A percentile compares a stretch with the other conserved stretches of the same genome.
Conservation (phyloP, 2,329 filamentous ascomycete genomes). For the Aspergillus ruber region DNA sequence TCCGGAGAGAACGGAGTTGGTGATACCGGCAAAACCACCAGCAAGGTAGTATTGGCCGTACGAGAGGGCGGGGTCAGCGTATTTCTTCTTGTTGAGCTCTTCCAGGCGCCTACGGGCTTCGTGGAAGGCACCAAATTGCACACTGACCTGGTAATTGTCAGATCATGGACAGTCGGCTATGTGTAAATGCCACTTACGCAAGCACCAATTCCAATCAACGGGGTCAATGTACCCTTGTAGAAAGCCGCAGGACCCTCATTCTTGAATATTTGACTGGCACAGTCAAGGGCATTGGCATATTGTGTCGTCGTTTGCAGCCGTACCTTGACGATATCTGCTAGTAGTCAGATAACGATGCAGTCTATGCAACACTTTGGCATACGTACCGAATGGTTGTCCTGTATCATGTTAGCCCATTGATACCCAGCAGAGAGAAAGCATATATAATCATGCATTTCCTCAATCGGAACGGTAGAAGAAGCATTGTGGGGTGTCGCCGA, state of each 20-base stretch:
- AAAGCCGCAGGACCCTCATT: slow-evolving; percentile 87
- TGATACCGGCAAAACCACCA: slow-evolving; percentile 85
- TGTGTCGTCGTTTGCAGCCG: slow-evolving; percentile 82
- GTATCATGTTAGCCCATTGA: slow-evolving; percentile 19
- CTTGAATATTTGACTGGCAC: slow-evolving; percentile 75
- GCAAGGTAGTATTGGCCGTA: slow-evolving; percentile 85
- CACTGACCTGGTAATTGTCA: slow-evolving; percentile 52
- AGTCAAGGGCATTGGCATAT: slow-evolving; percentile 73
- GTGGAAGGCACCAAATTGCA: slow-evolving; percentile 97
- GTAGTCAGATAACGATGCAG: slow-evolving; percentile 12
- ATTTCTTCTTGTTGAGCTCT: slow-evolving; percentile 55
- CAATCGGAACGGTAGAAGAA: too few species aligned
- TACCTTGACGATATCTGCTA: slow-evolving; percentile 87
- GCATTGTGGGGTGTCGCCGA: too few species aligned
- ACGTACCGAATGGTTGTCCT: slow-evolving; percentile 62
- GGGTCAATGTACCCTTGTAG: slow-evolving; percentile 97
- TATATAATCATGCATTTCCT: too few species aligned
- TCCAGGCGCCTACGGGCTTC: slow-evolving; percentile 83
- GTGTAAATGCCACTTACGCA: slow-evolving; percentile 53
- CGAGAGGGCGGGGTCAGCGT: slow-evolving; percentile 49
- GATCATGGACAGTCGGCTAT: background rate
- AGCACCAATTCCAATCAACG: slow-evolving; percentile 89
- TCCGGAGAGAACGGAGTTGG: slow-evolving; percentile 80
- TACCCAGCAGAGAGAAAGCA: too few species aligned
- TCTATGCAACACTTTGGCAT: background rate